These are phyloP conservation scores for Salix purpurea DNA, from an alignment of 345 rosid species.

Conservation along the genomic window DNA sequence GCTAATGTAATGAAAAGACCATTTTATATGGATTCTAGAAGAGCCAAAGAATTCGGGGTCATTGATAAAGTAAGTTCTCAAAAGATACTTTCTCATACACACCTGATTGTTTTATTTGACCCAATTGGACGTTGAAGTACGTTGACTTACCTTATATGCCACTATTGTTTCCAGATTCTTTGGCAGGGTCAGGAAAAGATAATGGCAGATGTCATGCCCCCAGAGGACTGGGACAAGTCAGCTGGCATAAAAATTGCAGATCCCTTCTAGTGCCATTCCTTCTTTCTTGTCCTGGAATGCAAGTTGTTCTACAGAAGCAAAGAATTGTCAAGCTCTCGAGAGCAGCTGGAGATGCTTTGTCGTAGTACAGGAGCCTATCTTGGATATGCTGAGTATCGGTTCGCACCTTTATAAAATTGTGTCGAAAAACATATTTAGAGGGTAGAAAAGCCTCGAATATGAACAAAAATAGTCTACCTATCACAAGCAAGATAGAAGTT, in stretches of 20 bases:
- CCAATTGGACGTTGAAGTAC: neutral
- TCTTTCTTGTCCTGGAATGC: neutral
- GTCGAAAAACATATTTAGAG: neutral
- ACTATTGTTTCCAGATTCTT: constrained; percentile 45
- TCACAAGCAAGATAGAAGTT: neutral
- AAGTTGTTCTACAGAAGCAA: neutral
- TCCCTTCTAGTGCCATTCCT: constrained; percentile 21
- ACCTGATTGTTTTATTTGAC: neutral
- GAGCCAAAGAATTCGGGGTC: constrained; percentile 84
- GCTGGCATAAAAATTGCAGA: constrained; percentile 54
- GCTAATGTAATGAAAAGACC: constrained; percentile 63
- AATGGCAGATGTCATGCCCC: constrained; percentile 56
- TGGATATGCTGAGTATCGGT: neutral
- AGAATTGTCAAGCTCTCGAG: neutral
- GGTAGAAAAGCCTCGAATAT: neutral
- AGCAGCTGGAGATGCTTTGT: neutral
- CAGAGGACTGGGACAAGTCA: constrained; percentile 65
- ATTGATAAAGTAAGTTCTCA: constrained; percentile 60
- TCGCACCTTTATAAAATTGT: neutral
- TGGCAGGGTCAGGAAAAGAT: constrained; percentile 78
- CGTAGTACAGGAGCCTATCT: constrained; percentile 2
- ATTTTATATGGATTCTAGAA: constrained; percentile 61
- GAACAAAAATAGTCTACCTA: neutral
- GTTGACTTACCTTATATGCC: neutral
- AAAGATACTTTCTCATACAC: neutral